These are phyloP conservation scores for Trametes villosa DNA, from an alignment of 768 basidiomycete genomes.

Conservation along the genomic window DNA sequence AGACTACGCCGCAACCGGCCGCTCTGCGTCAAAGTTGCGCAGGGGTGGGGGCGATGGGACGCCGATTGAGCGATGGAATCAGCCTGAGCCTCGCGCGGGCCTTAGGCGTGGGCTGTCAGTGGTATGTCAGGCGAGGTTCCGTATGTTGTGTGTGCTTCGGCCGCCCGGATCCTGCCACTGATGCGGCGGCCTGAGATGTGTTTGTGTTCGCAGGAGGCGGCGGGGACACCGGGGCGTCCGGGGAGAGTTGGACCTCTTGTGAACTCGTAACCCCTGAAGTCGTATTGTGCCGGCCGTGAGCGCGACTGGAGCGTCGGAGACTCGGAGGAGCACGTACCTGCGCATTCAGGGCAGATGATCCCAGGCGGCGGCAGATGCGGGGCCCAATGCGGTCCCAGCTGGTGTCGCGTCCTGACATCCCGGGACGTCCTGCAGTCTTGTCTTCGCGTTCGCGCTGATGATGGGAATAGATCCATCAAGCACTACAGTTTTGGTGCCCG, in stretches of 20 bases:
- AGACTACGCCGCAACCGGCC: neutral
- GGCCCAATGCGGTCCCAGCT: neutral
- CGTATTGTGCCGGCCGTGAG: neutral
- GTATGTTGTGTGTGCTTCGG: too few relatives aligned
- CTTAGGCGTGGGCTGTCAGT: too few relatives aligned
- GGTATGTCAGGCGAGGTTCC: too few relatives aligned
- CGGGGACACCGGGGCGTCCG: neutral
- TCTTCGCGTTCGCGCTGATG: too few relatives aligned
- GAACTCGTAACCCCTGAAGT: neutral
- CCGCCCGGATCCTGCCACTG: neutral
- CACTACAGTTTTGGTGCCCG: too few relatives aligned
- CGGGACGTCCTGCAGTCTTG: too few relatives aligned
- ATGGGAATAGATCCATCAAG: too few relatives aligned
- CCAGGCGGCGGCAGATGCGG: neutral
- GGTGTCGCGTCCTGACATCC: neutral
- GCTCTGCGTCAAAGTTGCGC: neutral
- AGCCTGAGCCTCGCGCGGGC: neutral
- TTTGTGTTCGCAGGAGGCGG: neutral
- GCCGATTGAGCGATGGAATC: conserved; percentile 15
- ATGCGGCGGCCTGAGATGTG: too few relatives aligned
- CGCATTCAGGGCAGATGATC: neutral
- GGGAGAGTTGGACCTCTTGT: neutral
- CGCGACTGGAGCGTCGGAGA: neutral
- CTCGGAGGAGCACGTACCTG: neutral
- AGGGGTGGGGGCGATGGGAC: conserved; percentile 6